Percentiles rank a stretch among this genome's conserved stretches.
These are phyloP conservation scores for Quercus bicolor DNA, from an alignment of 306 rosid genomes.

Conservation along the genomic window DNA sequence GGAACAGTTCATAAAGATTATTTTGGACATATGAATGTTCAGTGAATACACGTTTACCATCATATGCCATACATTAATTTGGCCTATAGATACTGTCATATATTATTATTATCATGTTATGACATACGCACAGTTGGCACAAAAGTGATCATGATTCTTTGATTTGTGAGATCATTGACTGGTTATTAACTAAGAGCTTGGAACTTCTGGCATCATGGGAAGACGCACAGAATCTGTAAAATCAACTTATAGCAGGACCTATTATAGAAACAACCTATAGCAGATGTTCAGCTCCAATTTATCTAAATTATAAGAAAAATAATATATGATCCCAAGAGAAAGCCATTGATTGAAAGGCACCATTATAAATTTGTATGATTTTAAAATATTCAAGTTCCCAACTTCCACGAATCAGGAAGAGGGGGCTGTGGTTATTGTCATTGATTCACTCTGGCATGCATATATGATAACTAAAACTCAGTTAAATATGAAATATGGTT, in stretches of 20 bases:
- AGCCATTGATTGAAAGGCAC: background rate
- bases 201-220: background rate
- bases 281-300: background rate
- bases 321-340: background rate
- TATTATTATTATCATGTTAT: background rate
- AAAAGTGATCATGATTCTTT: background rate
- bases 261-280: background rate
- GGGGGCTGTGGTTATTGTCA: no score
- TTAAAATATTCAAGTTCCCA: no score
- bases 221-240: no score
- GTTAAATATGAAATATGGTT: no score
- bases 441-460: no score
- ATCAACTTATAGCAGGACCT: background rate
- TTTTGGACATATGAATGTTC: background rate
- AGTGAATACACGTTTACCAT: background rate
- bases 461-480: no score
- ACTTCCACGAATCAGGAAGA: no score
- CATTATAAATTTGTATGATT: no score
- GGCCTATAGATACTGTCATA: background rate
- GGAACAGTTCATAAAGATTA: background rate
- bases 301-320: background rate
- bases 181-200: background rate
- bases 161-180: background rate
- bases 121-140: background rate
- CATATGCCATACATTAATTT: background rate